Evolutionary conservation across 257 asterid genomes (phyloP).

Genomic region (Solanum stenotomum): DNA sequence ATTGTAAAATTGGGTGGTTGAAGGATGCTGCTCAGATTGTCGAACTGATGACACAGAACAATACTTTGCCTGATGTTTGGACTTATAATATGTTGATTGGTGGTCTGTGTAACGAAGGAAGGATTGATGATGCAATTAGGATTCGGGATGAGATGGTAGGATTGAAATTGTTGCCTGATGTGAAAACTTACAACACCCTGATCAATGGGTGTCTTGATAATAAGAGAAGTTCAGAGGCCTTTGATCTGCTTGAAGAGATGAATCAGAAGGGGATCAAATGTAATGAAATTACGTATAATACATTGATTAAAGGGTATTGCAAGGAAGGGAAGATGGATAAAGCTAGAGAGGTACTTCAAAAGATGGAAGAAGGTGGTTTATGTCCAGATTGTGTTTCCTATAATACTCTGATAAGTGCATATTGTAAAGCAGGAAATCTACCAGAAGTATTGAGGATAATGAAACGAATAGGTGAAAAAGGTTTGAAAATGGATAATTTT

Average conservation of each 20-base stretch:
- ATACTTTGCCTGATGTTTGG: not conserved
- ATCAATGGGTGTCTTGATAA: not conserved
- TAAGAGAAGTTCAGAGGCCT: not conserved
- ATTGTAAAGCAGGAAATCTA: not conserved
- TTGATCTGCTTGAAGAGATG: not conserved
- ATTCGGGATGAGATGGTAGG: not conserved
- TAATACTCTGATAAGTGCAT: not conserved
- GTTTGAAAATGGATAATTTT: not conserved
- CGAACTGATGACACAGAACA: not conserved
- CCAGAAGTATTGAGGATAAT: not conserved
- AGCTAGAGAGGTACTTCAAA: not conserved
- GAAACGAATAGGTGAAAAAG: not conserved
- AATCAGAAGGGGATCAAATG: not conserved
- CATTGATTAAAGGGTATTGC: not conserved
- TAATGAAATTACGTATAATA: not conserved
- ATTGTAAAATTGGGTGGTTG: not conserved
- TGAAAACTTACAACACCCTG: not conserved
- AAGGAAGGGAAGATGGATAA: not conserved
- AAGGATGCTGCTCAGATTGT: not conserved
- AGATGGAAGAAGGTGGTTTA: not conserved
- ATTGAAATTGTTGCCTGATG: not conserved
- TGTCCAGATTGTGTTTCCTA: not conserved
- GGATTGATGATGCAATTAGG: not conserved
- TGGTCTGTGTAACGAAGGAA: not conserved
- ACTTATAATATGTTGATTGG: not conserved